These are phyloP conservation scores for Lippia alba DNA, from an alignment of 305 asterid species.

Conservation along the genomic window DNA sequence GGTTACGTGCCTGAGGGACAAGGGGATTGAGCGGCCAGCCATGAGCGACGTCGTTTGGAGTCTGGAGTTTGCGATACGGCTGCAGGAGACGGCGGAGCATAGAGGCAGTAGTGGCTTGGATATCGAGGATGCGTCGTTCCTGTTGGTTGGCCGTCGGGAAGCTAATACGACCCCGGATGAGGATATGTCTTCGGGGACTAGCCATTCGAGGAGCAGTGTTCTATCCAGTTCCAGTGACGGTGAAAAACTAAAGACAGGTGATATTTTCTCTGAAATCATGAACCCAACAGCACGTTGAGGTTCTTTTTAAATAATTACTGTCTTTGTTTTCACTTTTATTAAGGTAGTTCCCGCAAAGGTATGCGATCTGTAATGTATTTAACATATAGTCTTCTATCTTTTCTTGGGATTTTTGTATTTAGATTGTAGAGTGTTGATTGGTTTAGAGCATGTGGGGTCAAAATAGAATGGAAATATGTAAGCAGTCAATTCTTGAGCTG, in stretches of 20 bases:
- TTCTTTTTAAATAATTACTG: background rate
- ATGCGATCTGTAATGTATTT: too few species aligned
- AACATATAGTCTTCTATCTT: too few species aligned
- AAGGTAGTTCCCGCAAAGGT: too few species aligned
- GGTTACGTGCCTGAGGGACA: slow-evolving; percentile 45
- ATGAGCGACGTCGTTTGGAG: slow-evolving; percentile 68
- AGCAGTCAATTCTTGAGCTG: slow-evolving; percentile 16
- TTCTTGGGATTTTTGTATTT: too few species aligned
- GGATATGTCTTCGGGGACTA: slow-evolving; percentile 36
- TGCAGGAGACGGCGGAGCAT: slow-evolving; percentile 54
- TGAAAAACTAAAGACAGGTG: slow-evolving; percentile 32
- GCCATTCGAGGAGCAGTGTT: slow-evolving; percentile 30
- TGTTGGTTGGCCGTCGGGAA: slow-evolving; percentile 11
- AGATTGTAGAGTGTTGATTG: background rate
- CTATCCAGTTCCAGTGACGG: slow-evolving; percentile 17
- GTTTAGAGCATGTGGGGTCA: background rate
- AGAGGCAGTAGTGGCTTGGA: slow-evolving; percentile 23
- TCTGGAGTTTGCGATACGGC: slow-evolving; percentile 58
- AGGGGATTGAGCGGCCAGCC: slow-evolving; percentile 52
- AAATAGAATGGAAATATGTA: background rate
- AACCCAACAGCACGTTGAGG: slow-evolving; percentile 50
- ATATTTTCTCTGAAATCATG: slow-evolving; percentile 51
- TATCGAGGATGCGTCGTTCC: background rate
- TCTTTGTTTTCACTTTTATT: too few species aligned
- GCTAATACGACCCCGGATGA: slow-evolving; percentile 35